Percentiles rank a stretch among this genome's conserved stretches.
Conservation (phyloP, 108 stramenopile genomes). For the Parmales sp. region DNA sequence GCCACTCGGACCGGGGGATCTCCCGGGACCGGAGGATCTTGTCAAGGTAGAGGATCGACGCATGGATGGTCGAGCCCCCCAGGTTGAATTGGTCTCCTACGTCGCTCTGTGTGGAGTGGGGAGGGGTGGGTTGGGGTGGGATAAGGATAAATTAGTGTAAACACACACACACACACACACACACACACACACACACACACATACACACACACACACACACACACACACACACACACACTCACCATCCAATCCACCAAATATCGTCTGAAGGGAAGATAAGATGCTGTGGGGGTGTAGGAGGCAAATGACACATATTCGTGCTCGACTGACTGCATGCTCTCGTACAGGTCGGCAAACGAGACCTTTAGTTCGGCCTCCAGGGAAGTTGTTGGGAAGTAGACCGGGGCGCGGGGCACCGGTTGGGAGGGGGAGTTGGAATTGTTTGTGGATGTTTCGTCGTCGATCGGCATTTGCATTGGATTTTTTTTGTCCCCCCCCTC, state of each 20-base stretch:
- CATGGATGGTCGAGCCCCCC: constrained; percentile 70
- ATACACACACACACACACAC: neutral
- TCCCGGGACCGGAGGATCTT: constrained; percentile 64
- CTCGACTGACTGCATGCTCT: constrained; percentile 64
- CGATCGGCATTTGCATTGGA: neutral
- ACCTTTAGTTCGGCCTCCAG: constrained; percentile 56
- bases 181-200: neutral
- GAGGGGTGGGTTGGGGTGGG: neutral
- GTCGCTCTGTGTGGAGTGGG: neutral
- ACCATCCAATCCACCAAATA: constrained; percentile 88
- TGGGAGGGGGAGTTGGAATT: neutral
- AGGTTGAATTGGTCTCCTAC: constrained; percentile 24
- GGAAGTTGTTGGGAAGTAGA: constrained; percentile 12
- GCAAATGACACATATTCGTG: constrained; percentile 60
- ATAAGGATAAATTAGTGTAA: neutral
- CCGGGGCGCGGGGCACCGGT: neutral
- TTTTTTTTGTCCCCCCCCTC: neutral
- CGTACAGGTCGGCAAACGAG: constrained; percentile 58
- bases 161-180: neutral
- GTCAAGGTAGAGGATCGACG: constrained; percentile 67
- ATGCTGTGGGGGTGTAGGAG: constrained; percentile 50
- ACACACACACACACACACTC: constrained; percentile 71
- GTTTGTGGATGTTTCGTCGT: neutral
- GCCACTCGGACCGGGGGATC: constrained; percentile 68
- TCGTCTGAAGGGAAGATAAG: constrained; percentile 70